A percentile compares a stretch with the other conserved stretches of the same genome.
These are phyloP conservation scores for Phytophthora sp. DNA, from an alignment of 352 stramenopile species.

Conservation along the genomic window DNA sequence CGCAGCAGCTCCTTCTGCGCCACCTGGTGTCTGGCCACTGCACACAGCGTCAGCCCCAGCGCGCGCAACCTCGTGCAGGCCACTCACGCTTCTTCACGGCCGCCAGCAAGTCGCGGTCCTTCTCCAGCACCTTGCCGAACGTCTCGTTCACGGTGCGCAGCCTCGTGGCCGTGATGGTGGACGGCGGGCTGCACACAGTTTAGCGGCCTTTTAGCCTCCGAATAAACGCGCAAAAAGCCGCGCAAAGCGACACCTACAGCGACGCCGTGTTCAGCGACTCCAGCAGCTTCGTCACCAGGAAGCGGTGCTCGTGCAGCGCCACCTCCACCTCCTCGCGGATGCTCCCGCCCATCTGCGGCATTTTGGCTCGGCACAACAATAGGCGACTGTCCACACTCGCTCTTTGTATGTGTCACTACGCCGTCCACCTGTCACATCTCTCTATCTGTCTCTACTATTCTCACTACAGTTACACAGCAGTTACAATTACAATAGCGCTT, in stretches of 20 bases:
- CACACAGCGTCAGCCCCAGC: background rate
- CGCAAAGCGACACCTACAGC: constrained; percentile 35
- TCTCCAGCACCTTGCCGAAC: constrained; percentile 78
- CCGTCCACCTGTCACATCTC: background rate
- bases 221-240: background rate
- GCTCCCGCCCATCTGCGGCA: constrained; percentile 38
- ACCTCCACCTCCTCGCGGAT: constrained; percentile 79
- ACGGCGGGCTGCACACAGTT: constrained; percentile 52
- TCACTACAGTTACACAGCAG: background rate
- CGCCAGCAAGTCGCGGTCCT: constrained; percentile 70
- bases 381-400: background rate
- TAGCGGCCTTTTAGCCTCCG: background rate
- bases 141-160: constrained; percentile 80
- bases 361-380: background rate
- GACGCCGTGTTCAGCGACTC: constrained; percentile 76
- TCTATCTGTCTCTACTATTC: background rate
- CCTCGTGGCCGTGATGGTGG: constrained; percentile 75
- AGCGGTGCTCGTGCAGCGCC: constrained; percentile 81
- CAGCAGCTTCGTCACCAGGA: constrained; percentile 84
- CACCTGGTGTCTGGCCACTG: constrained; percentile 73
- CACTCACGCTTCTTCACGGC: constrained; percentile 80
- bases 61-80: no score
- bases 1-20: constrained; percentile 72
- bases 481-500: constrained; percentile 13
- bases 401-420: background rate